These are phyloP conservation scores for Hysterium pulicare DNA, from an alignment of 2,329 filamentous ascomycete species.

Conservation along the genomic window DNA sequence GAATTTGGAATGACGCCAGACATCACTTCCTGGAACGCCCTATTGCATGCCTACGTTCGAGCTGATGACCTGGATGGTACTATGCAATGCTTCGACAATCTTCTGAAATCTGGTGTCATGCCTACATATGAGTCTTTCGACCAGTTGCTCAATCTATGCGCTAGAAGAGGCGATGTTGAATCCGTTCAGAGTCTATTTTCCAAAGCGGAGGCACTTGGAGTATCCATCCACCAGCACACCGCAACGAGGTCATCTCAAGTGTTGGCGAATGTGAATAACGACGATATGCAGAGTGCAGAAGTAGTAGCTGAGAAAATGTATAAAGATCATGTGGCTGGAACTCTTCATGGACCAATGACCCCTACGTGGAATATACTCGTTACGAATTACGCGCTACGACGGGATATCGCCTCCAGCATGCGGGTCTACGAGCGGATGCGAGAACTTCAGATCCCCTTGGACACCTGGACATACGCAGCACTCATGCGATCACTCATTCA, in stretches of 20 bases:
- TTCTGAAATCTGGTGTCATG: slow-evolving; percentile 48
- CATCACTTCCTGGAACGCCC: slow-evolving; percentile 67
- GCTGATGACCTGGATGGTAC: slow-evolving; percentile 65
- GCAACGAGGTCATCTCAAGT: slow-evolving; percentile 50
- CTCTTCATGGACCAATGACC: slow-evolving; percentile 52
- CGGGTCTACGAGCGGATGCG: slow-evolving; percentile 56
- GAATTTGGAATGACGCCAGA: slow-evolving; percentile 58
- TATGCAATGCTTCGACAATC: slow-evolving; percentile 59
- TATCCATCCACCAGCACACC: slow-evolving; percentile 20
- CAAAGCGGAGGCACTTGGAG: slow-evolving; percentile 52
- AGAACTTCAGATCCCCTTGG: slow-evolving; percentile 47
- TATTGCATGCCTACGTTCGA: slow-evolving; percentile 68
- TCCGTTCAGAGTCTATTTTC: slow-evolving; percentile 64
- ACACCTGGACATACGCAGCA: slow-evolving; percentile 59
- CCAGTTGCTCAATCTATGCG: slow-evolving; percentile 70
- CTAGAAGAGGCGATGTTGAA: slow-evolving; percentile 68
- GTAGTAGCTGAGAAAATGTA: slow-evolving; percentile 59
- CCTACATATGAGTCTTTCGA: slow-evolving; percentile 66
- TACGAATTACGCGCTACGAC: slow-evolving; percentile 62
- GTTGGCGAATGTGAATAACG: slow-evolving; percentile 56
- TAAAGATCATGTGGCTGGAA: slow-evolving; percentile 34
- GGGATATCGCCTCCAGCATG: slow-evolving; percentile 55
- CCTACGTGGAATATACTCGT: slow-evolving; percentile 78
- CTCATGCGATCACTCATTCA: slow-evolving; percentile 58
- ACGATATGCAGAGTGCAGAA: slow-evolving; percentile 39